Evolutionary conservation across 73 alveolate genomes (phyloP).

Genomic region (Tetrahymena thermophila): DNA sequence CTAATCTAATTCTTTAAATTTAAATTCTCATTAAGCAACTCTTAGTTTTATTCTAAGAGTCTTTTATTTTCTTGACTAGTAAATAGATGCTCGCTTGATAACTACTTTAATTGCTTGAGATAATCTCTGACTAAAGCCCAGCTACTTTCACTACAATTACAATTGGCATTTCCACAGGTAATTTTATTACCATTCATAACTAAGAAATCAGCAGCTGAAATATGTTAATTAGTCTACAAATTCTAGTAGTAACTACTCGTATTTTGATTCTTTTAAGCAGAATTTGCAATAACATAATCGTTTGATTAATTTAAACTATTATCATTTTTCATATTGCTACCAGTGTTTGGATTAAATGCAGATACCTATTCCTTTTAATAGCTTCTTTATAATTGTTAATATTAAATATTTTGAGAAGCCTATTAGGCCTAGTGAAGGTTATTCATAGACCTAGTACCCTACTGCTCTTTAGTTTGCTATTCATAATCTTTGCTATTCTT

Average conservation of each 20-base stretch:
- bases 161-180: not conserved
- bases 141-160: not conserved
- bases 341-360: not conserved
- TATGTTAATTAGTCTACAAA: not conserved
- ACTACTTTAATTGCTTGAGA: not conserved
- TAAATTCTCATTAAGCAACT: not conserved
- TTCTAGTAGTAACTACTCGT: not conserved
- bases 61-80: not conserved
- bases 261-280: not conserved
- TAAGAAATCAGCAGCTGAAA: not conserved
- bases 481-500: not conserved
- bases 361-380: not conserved
- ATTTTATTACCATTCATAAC: not conserved
- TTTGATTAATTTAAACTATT: not conserved
- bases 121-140: not conserved
- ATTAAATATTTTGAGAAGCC: not conserved
- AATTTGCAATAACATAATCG: not conserved
- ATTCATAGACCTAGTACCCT: not conserved
- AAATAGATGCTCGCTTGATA: not conserved
- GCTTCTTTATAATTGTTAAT: not conserved
- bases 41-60: not conserved
- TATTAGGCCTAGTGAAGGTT: not conserved
- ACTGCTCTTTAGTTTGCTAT: not conserved
- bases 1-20: not conserved
- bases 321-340: not conserved